These are phyloP conservation scores for Clonostachys rosea DNA, from an alignment of 2,329 filamentous ascomycete species.

Conservation along the genomic window DNA sequence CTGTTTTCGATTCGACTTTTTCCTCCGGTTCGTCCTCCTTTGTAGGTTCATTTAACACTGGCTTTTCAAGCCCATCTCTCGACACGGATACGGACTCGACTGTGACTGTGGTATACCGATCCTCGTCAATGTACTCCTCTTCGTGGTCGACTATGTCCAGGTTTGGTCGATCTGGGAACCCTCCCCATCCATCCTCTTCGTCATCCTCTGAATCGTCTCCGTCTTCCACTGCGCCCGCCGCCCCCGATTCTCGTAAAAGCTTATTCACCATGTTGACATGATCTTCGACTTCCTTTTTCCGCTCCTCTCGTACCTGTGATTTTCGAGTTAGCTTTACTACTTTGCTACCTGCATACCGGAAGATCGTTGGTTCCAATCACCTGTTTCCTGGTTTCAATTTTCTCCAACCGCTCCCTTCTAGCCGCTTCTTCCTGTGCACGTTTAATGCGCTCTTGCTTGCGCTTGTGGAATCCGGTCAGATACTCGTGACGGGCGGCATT, in stretches of 20 bases:
- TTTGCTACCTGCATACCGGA: background rate
- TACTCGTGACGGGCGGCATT: conserved; percentile 75
- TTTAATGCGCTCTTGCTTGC: conserved; percentile 82
- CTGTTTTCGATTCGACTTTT: conserved; percentile 20
- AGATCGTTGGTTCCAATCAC: conserved; percentile 38
- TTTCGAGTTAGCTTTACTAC: background rate
- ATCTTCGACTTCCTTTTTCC: conserved; percentile 74
- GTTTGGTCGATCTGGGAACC: conserved; percentile 49
- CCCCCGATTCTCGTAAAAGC: conserved; percentile 57
- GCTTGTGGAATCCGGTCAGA: conserved; percentile 94
- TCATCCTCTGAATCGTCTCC: conserved; percentile 34
- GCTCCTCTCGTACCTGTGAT: conserved; percentile 72
- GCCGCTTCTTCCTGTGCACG: conserved; percentile 77
- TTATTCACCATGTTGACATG: conserved; percentile 76
- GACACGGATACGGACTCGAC: conserved; percentile 84
- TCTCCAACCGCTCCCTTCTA: conserved; percentile 74
- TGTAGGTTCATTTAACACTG: conserved; percentile 18
- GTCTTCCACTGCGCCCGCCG: conserved; percentile 29
- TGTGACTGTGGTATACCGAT: conserved; percentile 91
- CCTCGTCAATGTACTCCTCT: conserved; percentile 94
- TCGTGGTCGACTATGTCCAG: conserved; percentile 66
- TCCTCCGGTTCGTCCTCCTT: conserved; percentile 15
- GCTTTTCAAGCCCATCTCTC: conserved; percentile 64
- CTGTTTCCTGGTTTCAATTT: conserved; percentile 68
- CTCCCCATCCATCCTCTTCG: conserved; percentile 56